These are phyloP conservation scores for Xylariaceae sp. DNA, from an alignment of 2,329 filamentous ascomycete species.

Conservation along the genomic window DNA sequence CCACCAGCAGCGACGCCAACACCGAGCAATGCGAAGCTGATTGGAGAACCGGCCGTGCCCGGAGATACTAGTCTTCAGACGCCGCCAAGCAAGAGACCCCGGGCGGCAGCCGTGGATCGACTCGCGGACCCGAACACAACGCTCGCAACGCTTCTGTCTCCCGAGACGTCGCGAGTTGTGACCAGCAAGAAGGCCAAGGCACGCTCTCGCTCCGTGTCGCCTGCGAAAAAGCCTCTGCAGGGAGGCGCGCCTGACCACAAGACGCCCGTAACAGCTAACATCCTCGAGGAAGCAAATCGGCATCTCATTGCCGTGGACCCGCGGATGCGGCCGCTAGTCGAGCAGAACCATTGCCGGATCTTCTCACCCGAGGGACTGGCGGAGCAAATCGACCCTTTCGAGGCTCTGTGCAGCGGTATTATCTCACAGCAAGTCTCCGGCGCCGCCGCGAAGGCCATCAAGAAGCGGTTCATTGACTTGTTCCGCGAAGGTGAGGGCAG, in stretches of 20 bases:
- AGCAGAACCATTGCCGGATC: conserved; percentile 75
- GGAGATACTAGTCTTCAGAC: conserved; percentile 27
- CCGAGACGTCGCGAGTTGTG: conserved; percentile 70
- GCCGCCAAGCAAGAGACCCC: conserved; percentile 49
- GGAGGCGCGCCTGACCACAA: conserved; percentile 33
- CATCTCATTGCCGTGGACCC: conserved; percentile 78
- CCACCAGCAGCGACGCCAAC: conserved; percentile 55
- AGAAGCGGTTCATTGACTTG: conserved; percentile 79
- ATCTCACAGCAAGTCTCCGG: conserved; percentile 97
- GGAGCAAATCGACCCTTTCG: conserved; percentile 88
- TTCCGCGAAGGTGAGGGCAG: conserved; percentile 56
- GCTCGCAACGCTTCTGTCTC: conserved; percentile 75
- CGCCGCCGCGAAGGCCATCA: conserved; percentile 88
- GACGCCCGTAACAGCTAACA: conserved; percentile 68
- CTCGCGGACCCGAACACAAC: conserved; percentile 69
- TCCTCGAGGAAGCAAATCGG: conserved; percentile 77
- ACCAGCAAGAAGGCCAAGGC: conserved; percentile 54
- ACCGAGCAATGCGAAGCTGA: conserved; percentile 51
- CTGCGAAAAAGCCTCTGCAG: conserved; percentile 50
- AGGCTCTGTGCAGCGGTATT: conserved; percentile 81
- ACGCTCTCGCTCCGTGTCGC: conserved; percentile 45
- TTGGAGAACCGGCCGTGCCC: conserved; percentile 43
- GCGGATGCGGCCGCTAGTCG: conserved; percentile 74
- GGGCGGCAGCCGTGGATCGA: conserved; percentile 54
- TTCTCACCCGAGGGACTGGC: conserved; percentile 85